Evolutionary conservation across 169 alveolate genomes (phyloP), one percentile per base, ranked within the genome.

Genomic region (Cyclospora cayetanensis): DNA sequence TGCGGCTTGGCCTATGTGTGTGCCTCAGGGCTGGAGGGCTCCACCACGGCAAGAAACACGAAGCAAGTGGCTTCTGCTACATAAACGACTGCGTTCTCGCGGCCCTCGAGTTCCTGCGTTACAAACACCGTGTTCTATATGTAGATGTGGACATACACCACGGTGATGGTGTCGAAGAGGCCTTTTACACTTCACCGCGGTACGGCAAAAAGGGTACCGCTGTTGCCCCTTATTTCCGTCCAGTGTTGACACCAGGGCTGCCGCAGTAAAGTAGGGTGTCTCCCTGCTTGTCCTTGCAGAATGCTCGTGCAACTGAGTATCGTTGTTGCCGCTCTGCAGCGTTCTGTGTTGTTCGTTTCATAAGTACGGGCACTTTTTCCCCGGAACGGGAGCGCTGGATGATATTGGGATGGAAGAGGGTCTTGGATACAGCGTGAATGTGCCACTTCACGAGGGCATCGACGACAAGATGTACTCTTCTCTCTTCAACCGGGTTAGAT

Each of bases 21-120:
- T 27, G 34, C 0, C 20, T 11, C 88, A 91, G 99, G 99, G 98
- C 99, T 5, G 99, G 99, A 0, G 99, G 99, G 9, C 96, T 99
- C 41, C 99, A 99, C 93, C 99, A 98, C 94, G 99, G 99, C 1
- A 99, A 98, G 94, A 97, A 98, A 94, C 97, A 98, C 46, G 99
- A 98, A 82, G 99, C 99, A 1, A 96, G 99, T 60, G 99, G 99
- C 0, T 99, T 99, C 96, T 99, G 99, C 92, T 99, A 98, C 95
- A 97, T 99, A 7, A 99, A 99, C 96, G 99, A 98, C 86, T 98
- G 99, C 65, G 99, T 99, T 5, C 92, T 99, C 52, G 99, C 98
- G 0, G 99, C 98, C 39, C 94, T 99, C 92, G 99, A 99, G 94
- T 95, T 99, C 46, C 96, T 99, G 35, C 98, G 98, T 93, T 98